A percentile compares a stretch with the other conserved stretches of the same genome.
Evolutionary conservation across 257 asterid species (phyloP).

Genomic region (Solanum etuberosum): DNA sequence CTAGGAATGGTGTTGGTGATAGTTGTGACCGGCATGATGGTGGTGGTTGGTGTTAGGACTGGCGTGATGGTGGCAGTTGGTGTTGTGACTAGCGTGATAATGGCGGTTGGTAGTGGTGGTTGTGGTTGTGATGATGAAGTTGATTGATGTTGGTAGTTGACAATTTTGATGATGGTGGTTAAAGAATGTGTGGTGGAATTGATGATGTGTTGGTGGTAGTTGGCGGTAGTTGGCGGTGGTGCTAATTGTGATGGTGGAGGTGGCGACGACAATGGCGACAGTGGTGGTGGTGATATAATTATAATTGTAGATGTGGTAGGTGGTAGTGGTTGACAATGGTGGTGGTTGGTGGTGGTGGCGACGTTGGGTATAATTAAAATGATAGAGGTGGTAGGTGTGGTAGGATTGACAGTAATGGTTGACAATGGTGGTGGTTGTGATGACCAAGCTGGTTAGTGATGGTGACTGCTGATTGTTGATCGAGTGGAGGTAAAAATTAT

Average conservation of each 20-base stretch:
- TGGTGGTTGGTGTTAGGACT: background rate
- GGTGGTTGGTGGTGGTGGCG: background rate
- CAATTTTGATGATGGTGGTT: background rate
- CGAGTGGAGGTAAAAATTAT: background rate
- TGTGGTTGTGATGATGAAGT: background rate
- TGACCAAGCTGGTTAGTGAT: background rate
- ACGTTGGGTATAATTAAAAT: background rate
- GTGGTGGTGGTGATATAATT: background rate
- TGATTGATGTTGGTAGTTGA: background rate
- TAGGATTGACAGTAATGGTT: background rate
- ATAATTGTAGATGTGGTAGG: background rate
- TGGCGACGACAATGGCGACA: background rate
- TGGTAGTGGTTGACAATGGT: background rate
- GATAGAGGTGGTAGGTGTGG: background rate
- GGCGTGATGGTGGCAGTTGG: background rate
- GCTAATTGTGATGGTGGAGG: background rate
- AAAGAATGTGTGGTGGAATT: background rate
- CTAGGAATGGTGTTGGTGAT: background rate
- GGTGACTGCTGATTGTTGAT: background rate
- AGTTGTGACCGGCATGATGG: background rate
- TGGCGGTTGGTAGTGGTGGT: background rate
- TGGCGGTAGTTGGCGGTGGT: background rate
- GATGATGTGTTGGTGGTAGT: background rate
- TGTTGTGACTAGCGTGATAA: background rate
- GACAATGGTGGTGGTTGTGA: background rate